Evolutionary conservation across 306 rosid species (phyloP), one percentile per base, ranked within the genome.

Genomic region (Comarum palustre): DNA sequence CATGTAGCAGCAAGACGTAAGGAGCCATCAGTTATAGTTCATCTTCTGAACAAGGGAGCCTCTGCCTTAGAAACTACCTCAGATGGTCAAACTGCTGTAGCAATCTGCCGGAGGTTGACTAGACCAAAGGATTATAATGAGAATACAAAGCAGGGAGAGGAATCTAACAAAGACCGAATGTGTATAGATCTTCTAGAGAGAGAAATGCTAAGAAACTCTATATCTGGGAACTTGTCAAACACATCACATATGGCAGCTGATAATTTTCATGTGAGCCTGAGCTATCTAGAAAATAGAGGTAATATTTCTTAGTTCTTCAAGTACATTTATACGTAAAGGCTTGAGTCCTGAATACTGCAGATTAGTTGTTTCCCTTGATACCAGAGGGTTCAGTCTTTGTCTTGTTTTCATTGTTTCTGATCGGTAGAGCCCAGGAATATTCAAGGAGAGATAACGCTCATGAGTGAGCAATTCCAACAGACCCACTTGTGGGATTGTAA

Each of bases 1-100:
- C 99, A 95, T 50, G 83, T 91, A 76, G 99, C 97, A 20, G 97
- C 99, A 27, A 87, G 95, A 75, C 89, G 99, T 17, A 91, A 88
- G 79, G 90, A 87, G 79, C 97, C 90, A 52, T 79, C 92, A 15
- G 79, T 95, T 70, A 80, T 95, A 65, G 88, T 88, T 15, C 87
- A 92, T 13, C 84, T 95, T 31, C 74, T 95, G 79, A 89, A 71
- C 9, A 84, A 79, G 71, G 93, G 96, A 66, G 92, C 97, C 8
- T 70, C 82, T 79, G 91, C 90, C 57, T 77, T 82, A 66, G 91
- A 82, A 66, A 73, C 81, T 77, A 92, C 97, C 32, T 38, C 19
- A 2, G 93, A 95, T 84, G 96, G 90, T 63, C 97, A 87, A 84
- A 90, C 89, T 51, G 88, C 99, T 42, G 96, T 87, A 82, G 75